Conservation (phyloP, 192 early-diverging fungal species). For the Coemansia sp. region DNA sequence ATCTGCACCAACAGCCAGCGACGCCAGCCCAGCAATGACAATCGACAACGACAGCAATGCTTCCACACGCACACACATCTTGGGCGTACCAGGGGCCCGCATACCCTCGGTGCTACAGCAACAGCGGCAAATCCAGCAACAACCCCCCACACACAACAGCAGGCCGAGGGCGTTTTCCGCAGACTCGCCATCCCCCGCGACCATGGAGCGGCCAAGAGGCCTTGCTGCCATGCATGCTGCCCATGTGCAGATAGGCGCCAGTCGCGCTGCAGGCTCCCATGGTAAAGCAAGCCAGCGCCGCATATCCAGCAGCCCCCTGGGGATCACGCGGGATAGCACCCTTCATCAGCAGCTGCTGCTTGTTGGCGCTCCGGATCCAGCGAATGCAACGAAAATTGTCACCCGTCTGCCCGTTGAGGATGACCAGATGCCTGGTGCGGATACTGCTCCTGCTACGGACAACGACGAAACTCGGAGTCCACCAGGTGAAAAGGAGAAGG, state of each 20-base stretch:
- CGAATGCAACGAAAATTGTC: slow-evolving; percentile 15
- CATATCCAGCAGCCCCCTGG: slow-evolving; percentile 13
- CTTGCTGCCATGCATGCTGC: slow-evolving; percentile 1
- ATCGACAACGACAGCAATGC: slow-evolving; percentile 43
- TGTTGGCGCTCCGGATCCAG: slow-evolving; percentile 16
- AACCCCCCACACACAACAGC: neutral
- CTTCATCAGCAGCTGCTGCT: slow-evolving; percentile 40
- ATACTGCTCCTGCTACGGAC: neutral
- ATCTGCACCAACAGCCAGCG: neutral
- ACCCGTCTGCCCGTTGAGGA: slow-evolving; percentile 14
- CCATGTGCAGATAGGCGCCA: slow-evolving; percentile 11
- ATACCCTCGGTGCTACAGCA: neutral
- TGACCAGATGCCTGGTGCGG: neutral
- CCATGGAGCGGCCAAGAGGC: neutral
- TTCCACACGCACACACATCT: slow-evolving; percentile 34
- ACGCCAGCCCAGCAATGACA: slow-evolving; percentile 23
- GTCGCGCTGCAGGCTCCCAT: slow-evolving; percentile 6
- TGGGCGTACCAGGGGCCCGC: slow-evolving; percentile 33
- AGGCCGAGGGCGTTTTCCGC: slow-evolving; percentile 3
- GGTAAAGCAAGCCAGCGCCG: slow-evolving; percentile 3
- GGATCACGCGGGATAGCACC: slow-evolving; percentile 17
- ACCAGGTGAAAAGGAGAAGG: neutral
- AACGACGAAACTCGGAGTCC: neutral
- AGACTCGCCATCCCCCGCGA: neutral
- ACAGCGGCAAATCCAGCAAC: neutral